Conservation (phyloP, 257 asterid genomes). For the Ligustrum vulgare region DNA sequence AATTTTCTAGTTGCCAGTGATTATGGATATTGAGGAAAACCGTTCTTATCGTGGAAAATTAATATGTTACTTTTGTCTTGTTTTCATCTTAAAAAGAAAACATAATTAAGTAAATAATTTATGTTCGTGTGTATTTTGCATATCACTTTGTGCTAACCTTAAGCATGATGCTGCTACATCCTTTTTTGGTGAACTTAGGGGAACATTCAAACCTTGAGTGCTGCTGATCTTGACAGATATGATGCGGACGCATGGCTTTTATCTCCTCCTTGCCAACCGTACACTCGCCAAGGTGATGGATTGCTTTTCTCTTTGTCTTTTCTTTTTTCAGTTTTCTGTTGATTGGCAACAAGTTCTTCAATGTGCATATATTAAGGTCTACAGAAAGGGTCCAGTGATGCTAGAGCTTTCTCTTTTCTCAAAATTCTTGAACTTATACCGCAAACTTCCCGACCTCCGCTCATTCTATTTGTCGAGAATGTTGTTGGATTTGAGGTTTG, state of each 20-base stretch:
- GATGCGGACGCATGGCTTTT: conserved; percentile 83
- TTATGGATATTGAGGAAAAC: neutral
- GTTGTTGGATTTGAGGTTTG: conserved; percentile 99
- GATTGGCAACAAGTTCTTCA: conserved; percentile 23
- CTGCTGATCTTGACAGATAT: conserved; percentile 73
- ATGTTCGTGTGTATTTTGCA: conserved; percentile 8
- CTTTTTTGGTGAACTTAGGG: conserved; percentile 58
- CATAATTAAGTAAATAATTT: neutral
- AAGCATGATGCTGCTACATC: conserved; percentile 4
- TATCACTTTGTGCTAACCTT: conserved; percentile 7
- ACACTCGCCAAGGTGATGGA: conserved; percentile 84
- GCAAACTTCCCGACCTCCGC: conserved; percentile 62
- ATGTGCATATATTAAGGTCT: conserved; percentile 55
- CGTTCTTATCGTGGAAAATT: neutral
- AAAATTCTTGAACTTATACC: conserved; percentile 83
- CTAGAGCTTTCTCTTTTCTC: conserved; percentile 87
- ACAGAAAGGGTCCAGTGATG: conserved; percentile 91
- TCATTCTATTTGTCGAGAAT: conserved; percentile 86
- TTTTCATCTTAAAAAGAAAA: neutral
- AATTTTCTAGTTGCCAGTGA: neutral
- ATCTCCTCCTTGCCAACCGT: conserved; percentile 99
- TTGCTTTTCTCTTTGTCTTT: conserved; percentile 4
- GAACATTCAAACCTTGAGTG: conserved; percentile 87
- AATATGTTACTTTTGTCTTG: neutral
- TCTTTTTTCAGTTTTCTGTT: conserved; percentile 9